phyloP scores from a whole-genome alignment of 2,329 filamentous ascomycete genomes.

The Dryadomyces quercus-mongolicae region DNA sequence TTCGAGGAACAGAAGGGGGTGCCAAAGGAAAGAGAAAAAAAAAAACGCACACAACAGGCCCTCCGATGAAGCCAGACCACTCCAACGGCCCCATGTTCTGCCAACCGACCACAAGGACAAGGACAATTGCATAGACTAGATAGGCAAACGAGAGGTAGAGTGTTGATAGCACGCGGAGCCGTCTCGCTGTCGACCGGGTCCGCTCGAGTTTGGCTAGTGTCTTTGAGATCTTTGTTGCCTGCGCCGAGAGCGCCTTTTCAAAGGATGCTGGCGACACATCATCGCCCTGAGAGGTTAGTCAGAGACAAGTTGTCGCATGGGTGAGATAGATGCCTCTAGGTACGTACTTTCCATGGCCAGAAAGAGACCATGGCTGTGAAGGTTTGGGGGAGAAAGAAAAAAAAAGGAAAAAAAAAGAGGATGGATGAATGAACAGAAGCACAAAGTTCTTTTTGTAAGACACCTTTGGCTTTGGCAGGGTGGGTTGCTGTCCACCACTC shows the following conservation, averaged over 20 bases:
- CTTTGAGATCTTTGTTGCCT: conserved; percentile 71
- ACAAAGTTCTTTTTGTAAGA: not conserved
- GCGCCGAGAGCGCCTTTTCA: conserved; percentile 74
- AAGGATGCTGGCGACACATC: conserved; percentile 80
- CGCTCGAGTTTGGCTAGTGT: conserved; percentile 63
- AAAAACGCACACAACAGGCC: conserved; percentile 57
- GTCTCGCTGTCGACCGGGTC: conserved; percentile 59
- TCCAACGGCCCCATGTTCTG: conserved; percentile 64
- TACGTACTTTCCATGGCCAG: conserved; percentile 15
- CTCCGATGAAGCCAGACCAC: conserved; percentile 65
- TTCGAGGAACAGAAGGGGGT: not conserved
- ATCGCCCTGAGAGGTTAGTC: conserved; percentile 46
- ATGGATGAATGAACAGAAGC: not conserved
- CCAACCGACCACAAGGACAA: conserved; percentile 76
- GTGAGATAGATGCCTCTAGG: not conserved
- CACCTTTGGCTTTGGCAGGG: not conserved
- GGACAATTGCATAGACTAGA: conserved; percentile 71
- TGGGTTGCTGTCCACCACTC: not conserved
- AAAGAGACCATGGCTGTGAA: conserved; percentile 17
- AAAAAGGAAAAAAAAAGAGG: not conserved
- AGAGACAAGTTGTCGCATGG: not conserved
- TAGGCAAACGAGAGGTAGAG: conserved; percentile 87
- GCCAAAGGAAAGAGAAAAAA: not conserved
- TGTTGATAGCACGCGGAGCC: conserved; percentile 75
- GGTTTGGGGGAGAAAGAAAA: not conserved